Evolutionary conservation across 768 basidiomycete genomes (phyloP).

Genomic region (Tubosaeta brunneosetosa): DNA sequence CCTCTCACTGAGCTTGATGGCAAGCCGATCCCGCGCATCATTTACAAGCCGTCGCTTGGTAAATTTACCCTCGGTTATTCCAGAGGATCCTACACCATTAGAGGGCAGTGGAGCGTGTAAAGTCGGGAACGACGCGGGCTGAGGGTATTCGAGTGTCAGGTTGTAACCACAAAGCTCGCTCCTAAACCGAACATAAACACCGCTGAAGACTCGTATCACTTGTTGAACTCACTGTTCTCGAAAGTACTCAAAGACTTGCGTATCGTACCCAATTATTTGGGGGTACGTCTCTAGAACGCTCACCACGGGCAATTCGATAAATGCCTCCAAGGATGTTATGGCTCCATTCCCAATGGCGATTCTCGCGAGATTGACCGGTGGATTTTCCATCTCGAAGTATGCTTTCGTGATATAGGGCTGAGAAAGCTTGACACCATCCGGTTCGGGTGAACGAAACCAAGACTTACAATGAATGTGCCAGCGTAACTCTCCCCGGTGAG

Average conservation of each 20-base stretch:
- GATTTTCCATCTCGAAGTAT: slow-evolving; percentile 56
- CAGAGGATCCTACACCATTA: background rate
- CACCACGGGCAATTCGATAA: slow-evolving; percentile 53
- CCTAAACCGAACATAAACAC: slow-evolving; percentile 30
- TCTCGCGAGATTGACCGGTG: slow-evolving; percentile 64
- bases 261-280: slow-evolving; percentile 70
- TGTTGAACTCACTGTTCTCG: slow-evolving; percentile 51
- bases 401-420: slow-evolving; percentile 76
- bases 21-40: slow-evolving; percentile 7
- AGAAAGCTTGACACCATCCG: background rate
- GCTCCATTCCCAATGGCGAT: slow-evolving; percentile 70
- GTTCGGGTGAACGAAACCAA: background rate
- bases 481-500: slow-evolving; percentile 75
- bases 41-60: slow-evolving; percentile 11
- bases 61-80: slow-evolving; percentile 1
- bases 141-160: slow-evolving; percentile 66
- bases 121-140: slow-evolving; percentile 47
- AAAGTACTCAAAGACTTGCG: slow-evolving; percentile 63
- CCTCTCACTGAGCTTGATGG: slow-evolving; percentile 6
- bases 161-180: slow-evolving; percentile 59
- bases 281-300: slow-evolving; percentile 67
- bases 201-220: background rate
- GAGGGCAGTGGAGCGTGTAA: background rate
- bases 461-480: slow-evolving; percentile 63
- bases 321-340: slow-evolving; percentile 46